A percentile compares a stretch with the other conserved stretches of the same genome.
These are phyloP conservation scores for Physaria fendleri DNA, from an alignment of 345 rosid species.

Conservation along the genomic window DNA sequence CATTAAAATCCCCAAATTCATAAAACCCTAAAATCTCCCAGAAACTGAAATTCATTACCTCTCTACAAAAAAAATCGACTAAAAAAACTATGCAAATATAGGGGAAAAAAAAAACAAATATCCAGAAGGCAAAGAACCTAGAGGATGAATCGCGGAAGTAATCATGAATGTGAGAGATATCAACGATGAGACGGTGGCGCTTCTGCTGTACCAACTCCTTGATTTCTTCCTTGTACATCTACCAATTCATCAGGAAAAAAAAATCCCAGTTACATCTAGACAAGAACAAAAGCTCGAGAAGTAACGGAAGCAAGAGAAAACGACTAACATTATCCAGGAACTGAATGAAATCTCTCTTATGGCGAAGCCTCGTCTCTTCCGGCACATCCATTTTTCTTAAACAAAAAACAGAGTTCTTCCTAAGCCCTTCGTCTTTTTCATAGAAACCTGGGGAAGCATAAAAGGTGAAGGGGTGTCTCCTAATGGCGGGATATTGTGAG, in stretches of 20 bases:
- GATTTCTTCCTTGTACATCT: slow-evolving; percentile 78
- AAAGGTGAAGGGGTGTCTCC: background rate
- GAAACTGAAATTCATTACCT: background rate
- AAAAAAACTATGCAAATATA: background rate
- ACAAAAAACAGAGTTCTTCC: background rate
- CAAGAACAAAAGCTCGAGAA: background rate
- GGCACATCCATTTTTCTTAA: slow-evolving; percentile 51
- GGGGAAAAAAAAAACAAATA: too few species aligned
- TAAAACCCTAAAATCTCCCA: background rate
- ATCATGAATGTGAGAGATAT: slow-evolving; percentile 81
- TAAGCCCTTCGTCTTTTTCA: background rate
- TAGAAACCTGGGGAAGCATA: background rate
- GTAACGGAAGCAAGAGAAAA: background rate
- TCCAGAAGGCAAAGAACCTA: slow-evolving; percentile 35
- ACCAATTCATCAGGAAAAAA: background rate
- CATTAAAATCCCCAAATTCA: background rate
- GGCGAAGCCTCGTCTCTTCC: slow-evolving; percentile 55
- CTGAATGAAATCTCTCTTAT: slow-evolving; percentile 74
- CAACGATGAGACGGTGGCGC: slow-evolving; percentile 87
- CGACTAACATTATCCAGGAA: slow-evolving; percentile 63
- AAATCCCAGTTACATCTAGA: background rate
- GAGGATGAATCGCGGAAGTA: slow-evolving; percentile 58
- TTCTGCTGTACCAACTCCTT: slow-evolving; percentile 77
- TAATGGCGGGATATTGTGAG: slow-evolving; percentile 5
- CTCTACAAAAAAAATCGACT: background rate